Evolutionary conservation across 208 protist genomes (phyloP).

Genomic region (Leishmania amazonensis): DNA sequence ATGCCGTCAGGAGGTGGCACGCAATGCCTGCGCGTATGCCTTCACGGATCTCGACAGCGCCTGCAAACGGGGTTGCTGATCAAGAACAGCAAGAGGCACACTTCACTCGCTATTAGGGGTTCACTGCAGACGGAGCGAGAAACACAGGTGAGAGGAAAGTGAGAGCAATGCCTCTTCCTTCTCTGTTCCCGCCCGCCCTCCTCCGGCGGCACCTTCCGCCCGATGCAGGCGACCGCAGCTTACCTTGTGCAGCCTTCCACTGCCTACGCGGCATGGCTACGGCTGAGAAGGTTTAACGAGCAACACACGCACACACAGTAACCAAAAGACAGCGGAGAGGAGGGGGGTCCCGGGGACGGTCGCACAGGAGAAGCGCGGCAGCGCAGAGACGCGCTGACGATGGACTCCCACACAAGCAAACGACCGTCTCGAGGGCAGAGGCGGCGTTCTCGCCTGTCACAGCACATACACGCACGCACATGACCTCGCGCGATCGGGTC

Average conservation of each 20-base stretch:
- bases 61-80: neutral
- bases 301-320: neutral
- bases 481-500: neutral
- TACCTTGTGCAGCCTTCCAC: neutral
- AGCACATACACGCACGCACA: neutral
- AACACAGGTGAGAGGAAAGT: no score
- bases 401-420: neutral
- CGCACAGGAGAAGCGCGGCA: neutral
- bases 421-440: neutral
- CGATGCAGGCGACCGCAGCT: neutral
- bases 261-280: neutral
- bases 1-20: neutral
- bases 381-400: neutral
- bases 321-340: neutral
- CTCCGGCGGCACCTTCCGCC: neutral
- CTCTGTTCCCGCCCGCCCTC: neutral
- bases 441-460: neutral
- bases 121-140: neutral
- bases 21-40: no score
- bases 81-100: neutral
- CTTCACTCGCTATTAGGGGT: neutral
- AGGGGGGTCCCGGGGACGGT: neutral
- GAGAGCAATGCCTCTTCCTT: no score
- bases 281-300: neutral
- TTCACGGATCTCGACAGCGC: neutral